A percentile compares a stretch with the other conserved stretches of the same genome.
Conservation (phyloP, 2,329 filamentous ascomycete species). For the Ascosphaera aggregata region DNA sequence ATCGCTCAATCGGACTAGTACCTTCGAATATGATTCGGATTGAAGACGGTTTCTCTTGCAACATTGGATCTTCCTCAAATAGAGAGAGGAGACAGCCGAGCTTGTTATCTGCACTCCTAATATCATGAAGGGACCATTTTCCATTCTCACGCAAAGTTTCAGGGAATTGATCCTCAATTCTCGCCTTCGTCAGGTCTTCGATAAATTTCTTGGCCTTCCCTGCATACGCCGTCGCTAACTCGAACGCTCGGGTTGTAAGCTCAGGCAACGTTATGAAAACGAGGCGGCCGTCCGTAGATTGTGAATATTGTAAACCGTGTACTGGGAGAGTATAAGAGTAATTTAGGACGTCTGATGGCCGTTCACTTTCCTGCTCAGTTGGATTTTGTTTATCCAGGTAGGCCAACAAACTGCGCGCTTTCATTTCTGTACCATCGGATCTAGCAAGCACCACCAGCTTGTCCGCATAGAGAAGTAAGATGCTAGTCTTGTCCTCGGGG, state of each 20-base stretch:
- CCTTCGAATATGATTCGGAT: constrained; percentile 17
- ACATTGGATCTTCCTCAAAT: constrained; percentile 15
- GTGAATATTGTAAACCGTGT: not conserved
- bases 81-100: constrained; percentile 27
- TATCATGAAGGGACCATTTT: constrained; percentile 56
- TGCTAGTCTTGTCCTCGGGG: constrained; percentile 24
- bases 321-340: not conserved
- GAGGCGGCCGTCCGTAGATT: not conserved
- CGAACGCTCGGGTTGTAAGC: constrained; percentile 37
- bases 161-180: constrained; percentile 62
- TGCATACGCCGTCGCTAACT: constrained; percentile 54
- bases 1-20: constrained; percentile 9
- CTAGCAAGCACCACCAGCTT: constrained; percentile 58
- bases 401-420: constrained; percentile 54
- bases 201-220: constrained; percentile 51
- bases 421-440: constrained; percentile 34
- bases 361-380: not conserved
- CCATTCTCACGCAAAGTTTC: constrained; percentile 63
- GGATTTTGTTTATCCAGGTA: constrained; percentile 49
- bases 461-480: constrained; percentile 70
- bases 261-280: constrained; percentile 6
- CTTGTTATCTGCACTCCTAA: constrained; percentile 33
- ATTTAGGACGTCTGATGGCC: not conserved
- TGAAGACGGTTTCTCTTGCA: constrained; percentile 20
- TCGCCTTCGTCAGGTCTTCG: constrained; percentile 71